Evolutionary conservation across 768 basidiomycete species (phyloP).

Genomic region (Amanita brunnescens): DNA sequence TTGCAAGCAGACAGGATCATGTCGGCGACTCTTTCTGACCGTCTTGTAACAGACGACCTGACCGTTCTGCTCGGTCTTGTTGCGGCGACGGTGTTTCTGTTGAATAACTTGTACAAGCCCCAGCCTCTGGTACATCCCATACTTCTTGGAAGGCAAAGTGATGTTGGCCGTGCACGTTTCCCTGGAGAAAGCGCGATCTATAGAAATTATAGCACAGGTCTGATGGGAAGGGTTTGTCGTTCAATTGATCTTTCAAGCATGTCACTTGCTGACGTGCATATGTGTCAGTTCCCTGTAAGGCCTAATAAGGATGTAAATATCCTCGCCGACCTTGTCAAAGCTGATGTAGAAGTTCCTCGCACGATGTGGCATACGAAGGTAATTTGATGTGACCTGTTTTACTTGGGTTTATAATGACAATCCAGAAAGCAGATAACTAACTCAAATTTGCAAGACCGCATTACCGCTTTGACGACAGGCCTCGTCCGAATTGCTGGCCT

Average conservation of each 20-base stretch:
- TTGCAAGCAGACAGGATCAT: no score
- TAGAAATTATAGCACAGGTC: constrained; percentile 82
- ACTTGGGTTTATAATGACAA: constrained; percentile 3
- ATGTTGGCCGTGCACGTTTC: constrained; percentile 75
- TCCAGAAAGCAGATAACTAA: constrained; percentile 56
- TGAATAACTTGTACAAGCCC: constrained; percentile 72
- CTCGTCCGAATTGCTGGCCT: constrained; percentile 49
- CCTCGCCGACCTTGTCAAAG: constrained; percentile 55
- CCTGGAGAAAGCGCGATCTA: constrained; percentile 81
- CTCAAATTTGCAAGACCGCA: constrained; percentile 55
- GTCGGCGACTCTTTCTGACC: constrained; percentile 32
- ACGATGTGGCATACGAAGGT: constrained; percentile 80
- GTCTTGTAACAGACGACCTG: constrained; percentile 68
- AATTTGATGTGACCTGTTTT: constrained; percentile 9
- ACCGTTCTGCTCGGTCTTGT: constrained; percentile 72
- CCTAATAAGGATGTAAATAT: constrained; percentile 67
- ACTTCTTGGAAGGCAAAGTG: constrained; percentile 85
- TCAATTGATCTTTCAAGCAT: background rate
- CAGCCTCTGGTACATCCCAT: constrained; percentile 91
- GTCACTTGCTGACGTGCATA: background rate
- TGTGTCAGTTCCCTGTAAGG: constrained; percentile 55
- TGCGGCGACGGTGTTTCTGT: constrained; percentile 65
- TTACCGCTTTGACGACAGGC: constrained; percentile 67
- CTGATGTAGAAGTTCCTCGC: constrained; percentile 57
- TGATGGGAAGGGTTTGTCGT: constrained; percentile 64